Base-by-base conservation (phyloP, 148 eudicot genomes). In the Talinum fruticosum region DNA sequence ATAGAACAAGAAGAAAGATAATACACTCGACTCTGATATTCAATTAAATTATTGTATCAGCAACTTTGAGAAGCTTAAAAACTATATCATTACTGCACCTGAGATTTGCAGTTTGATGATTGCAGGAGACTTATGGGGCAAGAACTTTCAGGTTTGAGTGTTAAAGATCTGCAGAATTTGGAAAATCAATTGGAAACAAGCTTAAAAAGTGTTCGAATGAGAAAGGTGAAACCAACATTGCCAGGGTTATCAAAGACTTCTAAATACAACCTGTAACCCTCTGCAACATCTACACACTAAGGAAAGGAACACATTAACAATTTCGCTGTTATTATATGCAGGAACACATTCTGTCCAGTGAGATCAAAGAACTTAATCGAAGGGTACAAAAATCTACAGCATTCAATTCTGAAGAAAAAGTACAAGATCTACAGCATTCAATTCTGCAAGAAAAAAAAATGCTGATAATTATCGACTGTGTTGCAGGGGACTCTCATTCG, bases 71-170 rank as follows among this genome's bases (percentile, higher is more conserved):
- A 59, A 59, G 64, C 64, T 6, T 59, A n/a, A 1, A 7, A 59
- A 59, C 23, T 16, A 6, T 18, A 16, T 4, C 57, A 16, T 51
- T 51, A 24, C 41, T 45, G 69, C 5, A 16, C 44, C 51, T 75
- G 30, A 34, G 34, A 29, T 64, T 76, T 23, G 38, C 66, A 41
- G 28, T 68, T 68, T 72, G 44, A 53, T 66, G 71, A 75, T 73
- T 86, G 81, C 90, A 94, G 98, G 90, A 85, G 88, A 75, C 90
- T 92, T 34, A 34, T 88, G 88, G 97, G 98, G 73, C 87, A 90
- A 84, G 88, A 89, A 51, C 93, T 94, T 69, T 88, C 94, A 76
- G 93, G 93, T 82, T 80, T 92, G 87, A 85, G 81, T 70, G 41
- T 83, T 78, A 82, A 89, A 66, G 95, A 92, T 81, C 83, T 94